Evolutionary conservation across 495 filamentous ascomycete genomes (phyloP).

Genomic region (Talaromyces wortmannii): DNA sequence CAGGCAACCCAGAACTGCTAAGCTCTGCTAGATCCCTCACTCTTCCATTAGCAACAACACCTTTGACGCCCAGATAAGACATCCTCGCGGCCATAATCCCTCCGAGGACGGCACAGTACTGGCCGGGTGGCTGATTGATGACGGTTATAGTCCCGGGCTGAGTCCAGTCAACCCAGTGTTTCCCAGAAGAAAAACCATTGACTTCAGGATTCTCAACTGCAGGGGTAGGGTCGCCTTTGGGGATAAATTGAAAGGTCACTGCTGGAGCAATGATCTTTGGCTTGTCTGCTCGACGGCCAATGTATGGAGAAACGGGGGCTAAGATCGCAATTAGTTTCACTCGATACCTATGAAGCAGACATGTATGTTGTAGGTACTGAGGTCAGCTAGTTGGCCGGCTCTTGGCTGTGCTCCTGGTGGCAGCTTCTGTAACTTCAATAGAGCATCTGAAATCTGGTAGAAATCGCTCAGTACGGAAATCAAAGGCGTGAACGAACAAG

Average conservation of each 20-base stretch:
- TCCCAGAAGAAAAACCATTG: constrained; percentile 29
- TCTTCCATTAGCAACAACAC: constrained; percentile 51
- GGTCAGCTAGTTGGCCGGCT: constrained; percentile 56
- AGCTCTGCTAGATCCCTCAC: constrained; percentile 56
- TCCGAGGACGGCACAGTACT: constrained; percentile 58
- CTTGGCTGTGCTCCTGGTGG: constrained; percentile 22
- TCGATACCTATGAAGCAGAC: neutral
- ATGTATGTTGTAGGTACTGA: constrained; percentile 28
- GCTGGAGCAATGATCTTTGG: constrained; percentile 49
- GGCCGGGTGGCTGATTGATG: constrained; percentile 49
- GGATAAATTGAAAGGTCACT: constrained; percentile 56
- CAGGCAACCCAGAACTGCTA: constrained; percentile 34
- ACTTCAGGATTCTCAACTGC: constrained; percentile 16
- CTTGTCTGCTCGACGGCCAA: constrained; percentile 20
- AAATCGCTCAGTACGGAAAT: neutral
- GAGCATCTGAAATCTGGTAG: constrained; percentile 52
- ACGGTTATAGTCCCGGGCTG: constrained; percentile 47
- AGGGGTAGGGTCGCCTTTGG: constrained; percentile 29
- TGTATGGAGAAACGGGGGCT: constrained; percentile 27
- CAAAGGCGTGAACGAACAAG: neutral
- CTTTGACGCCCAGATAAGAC: constrained; percentile 46
- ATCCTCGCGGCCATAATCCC: constrained; percentile 63
- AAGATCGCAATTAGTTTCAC: constrained; percentile 1
- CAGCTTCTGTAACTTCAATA: constrained; percentile 51
- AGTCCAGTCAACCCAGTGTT: constrained; percentile 55